These are phyloP conservation scores for Monosporozyma siamensis DNA, from an alignment of 805 yeast species.

Conservation along the genomic window DNA sequence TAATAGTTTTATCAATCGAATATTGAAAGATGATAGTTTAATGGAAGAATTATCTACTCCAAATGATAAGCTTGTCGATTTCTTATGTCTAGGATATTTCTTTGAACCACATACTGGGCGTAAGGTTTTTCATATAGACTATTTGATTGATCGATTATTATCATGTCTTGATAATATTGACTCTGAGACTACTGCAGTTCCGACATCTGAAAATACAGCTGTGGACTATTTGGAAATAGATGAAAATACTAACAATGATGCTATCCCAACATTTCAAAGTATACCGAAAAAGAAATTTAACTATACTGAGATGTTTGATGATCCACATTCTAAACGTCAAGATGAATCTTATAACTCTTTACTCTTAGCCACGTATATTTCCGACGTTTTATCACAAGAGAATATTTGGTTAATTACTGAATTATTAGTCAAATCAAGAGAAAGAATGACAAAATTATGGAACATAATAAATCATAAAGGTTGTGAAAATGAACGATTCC, in stretches of 20 bases:
- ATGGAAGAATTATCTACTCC: slow-evolving; percentile 31
- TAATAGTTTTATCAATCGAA: slow-evolving; percentile 27
- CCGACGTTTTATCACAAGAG: slow-evolving; percentile 81
- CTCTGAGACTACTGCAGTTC: background rate
- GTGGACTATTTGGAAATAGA: background rate
- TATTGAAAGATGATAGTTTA: slow-evolving; percentile 33
- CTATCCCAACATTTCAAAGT: background rate
- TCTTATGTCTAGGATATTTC: slow-evolving; percentile 40
- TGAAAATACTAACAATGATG: background rate
- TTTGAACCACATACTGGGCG: slow-evolving; percentile 12
- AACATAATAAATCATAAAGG: slow-evolving; percentile 50
- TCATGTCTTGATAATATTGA: slow-evolving; percentile 20
- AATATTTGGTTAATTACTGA: slow-evolving; percentile 82
- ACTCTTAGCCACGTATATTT: slow-evolving; percentile 16
- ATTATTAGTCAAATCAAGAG: slow-evolving; percentile 66
- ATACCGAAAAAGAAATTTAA: background rate
- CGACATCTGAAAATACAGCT: background rate
- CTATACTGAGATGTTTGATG: background rate
- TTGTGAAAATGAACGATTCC: slow-evolving; percentile 54
- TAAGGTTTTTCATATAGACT: slow-evolving; percentile 24
- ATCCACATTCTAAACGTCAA: background rate
- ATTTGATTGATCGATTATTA: slow-evolving; percentile 24
- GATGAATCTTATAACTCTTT: background rate
- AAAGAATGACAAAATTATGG: slow-evolving; percentile 67
- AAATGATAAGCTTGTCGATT: slow-evolving; percentile 36